A percentile compares a stretch with the other conserved stretches of the same genome.
Evolutionary conservation across 495 filamentous ascomycete genomes (phyloP).

Genomic region (Oidiodendron maius): DNA sequence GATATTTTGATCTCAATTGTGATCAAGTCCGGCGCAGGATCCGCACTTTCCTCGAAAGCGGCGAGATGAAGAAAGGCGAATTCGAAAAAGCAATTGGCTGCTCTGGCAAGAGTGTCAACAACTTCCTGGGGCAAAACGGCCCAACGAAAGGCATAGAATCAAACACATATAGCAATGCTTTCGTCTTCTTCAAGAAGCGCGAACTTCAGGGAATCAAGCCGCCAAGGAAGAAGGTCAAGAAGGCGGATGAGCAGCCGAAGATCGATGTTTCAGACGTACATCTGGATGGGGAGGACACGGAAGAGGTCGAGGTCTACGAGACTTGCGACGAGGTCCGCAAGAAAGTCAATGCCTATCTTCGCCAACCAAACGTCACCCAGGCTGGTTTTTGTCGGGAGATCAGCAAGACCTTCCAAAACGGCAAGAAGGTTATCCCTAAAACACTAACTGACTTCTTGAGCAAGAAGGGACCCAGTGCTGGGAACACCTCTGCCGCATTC

Average conservation of each 20-base stretch:
- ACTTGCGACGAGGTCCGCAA: slow-evolving; percentile 50
- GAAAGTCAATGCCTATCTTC: slow-evolving; percentile 48
- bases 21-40: slow-evolving; percentile 38
- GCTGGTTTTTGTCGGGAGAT: slow-evolving; percentile 47
- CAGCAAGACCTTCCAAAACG: slow-evolving; percentile 23
- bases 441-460: slow-evolving; percentile 41
- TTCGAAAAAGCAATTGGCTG: slow-evolving; percentile 36
- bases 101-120: slow-evolving; percentile 21
- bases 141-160: slow-evolving; percentile 23
- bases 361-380: slow-evolving; percentile 40
- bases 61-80: slow-evolving; percentile 41
- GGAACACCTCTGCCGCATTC: slow-evolving; percentile 37
- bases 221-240: slow-evolving; percentile 24
- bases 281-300: slow-evolving; percentile 34
- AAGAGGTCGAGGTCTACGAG: slow-evolving; percentile 42
- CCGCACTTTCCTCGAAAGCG: slow-evolving; percentile 33
- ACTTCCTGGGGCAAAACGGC: slow-evolving; percentile 34
- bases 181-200: slow-evolving; percentile 35
- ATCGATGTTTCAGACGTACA: slow-evolving; percentile 31
- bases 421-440: slow-evolving; percentile 25
- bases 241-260: slow-evolving; percentile 11
- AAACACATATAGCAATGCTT: slow-evolving; percentile 20
- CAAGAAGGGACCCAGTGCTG: slow-evolving; percentile 38
- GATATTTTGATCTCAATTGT: slow-evolving; percentile 25
- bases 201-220: slow-evolving; percentile 31